Percentiles rank a stretch among this genome's conserved stretches.
phyloP scores from a whole-genome alignment of 1,284 basidiomycete genomes.

The Athelia sp. region DNA sequence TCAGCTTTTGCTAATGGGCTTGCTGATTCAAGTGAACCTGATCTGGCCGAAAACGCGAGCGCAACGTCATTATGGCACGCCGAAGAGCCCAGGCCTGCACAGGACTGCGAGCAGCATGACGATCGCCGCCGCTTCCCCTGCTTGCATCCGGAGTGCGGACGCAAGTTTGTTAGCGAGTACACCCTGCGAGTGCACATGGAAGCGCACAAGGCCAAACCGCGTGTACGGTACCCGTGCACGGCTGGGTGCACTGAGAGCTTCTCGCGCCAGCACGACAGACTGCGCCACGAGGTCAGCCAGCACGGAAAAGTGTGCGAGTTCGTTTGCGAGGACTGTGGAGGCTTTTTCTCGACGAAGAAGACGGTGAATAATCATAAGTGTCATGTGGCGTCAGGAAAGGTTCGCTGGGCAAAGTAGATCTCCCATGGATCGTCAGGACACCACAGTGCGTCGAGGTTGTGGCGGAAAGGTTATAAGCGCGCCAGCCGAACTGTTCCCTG shows the following conservation, averaged over 20 bases:
- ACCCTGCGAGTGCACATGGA: slow-evolving; percentile 47
- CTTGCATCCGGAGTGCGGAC: slow-evolving; percentile 35
- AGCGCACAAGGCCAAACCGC: slow-evolving; percentile 45
- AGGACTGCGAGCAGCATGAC: slow-evolving; percentile 1
- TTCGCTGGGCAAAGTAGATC: slow-evolving; percentile 28
- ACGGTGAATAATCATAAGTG: slow-evolving; percentile 47
- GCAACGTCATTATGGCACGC: no score
- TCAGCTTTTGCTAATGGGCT: no score
- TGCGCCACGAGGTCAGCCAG: slow-evolving; percentile 48
- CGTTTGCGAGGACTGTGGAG: slow-evolving; percentile 38
- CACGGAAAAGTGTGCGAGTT: slow-evolving; percentile 47
- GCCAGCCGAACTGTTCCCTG: no score
- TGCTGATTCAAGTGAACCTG: no score
- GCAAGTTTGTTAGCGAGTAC: slow-evolving; percentile 44
- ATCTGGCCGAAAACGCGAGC: no score
- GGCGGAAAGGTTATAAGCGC: no score
- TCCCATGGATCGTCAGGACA: no score
- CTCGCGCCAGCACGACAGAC: slow-evolving; percentile 43
- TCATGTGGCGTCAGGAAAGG: slow-evolving; percentile 37
- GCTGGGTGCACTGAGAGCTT: slow-evolving; percentile 45
- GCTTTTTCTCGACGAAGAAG: slow-evolving; percentile 44
- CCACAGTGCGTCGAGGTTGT: no score
- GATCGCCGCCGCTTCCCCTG: slow-evolving; percentile 41
- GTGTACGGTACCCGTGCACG: slow-evolving; percentile 38
- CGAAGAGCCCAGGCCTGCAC: no score